Evolutionary conservation across 2,329 filamentous ascomycete species (phyloP).

Genomic region (Cladosporium velox): DNA sequence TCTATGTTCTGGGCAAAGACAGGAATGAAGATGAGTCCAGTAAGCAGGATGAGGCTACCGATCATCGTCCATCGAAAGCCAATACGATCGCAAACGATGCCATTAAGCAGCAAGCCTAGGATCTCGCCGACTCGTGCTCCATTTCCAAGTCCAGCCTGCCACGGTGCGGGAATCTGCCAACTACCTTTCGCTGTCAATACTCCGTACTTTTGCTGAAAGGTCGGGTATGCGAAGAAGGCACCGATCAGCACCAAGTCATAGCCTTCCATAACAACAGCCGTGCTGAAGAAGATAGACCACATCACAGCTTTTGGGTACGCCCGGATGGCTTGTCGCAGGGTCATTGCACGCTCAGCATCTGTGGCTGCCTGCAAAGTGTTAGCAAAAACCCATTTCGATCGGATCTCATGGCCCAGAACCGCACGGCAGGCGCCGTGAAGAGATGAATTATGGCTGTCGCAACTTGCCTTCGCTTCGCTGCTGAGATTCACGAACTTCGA

Average conservation of each 20-base stretch:
- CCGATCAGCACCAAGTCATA: constrained; percentile 44
- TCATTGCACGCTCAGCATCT: constrained; percentile 5
- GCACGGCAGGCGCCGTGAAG: not conserved
- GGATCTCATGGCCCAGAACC: not conserved
- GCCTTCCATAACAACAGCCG: constrained; percentile 53
- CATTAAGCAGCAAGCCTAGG: constrained; percentile 43
- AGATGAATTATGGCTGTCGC: constrained; percentile 1
- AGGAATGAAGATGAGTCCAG: constrained; percentile 55
- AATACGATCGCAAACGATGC: constrained; percentile 16
- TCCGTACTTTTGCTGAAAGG: constrained; percentile 57
- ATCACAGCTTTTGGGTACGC: constrained; percentile 39
- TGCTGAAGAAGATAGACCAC: constrained; percentile 56
- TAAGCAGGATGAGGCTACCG: constrained; percentile 22
- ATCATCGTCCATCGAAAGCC: constrained; percentile 25
- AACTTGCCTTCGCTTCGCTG: constrained; percentile 7
- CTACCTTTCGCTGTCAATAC: constrained; percentile 42
- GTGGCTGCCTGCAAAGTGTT: constrained; percentile 4
- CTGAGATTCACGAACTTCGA: constrained; percentile 2
- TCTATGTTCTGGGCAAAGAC: constrained; percentile 56
- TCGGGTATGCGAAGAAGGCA: constrained; percentile 24
- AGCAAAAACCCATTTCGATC: not conserved
- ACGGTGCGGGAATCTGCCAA: constrained; percentile 36
- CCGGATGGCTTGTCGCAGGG: not conserved
- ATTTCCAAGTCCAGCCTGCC: constrained; percentile 43
- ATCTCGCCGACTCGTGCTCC: constrained; percentile 58